Evolutionary conservation across 2,329 filamentous ascomycete species (phyloP).

Genomic region (Colletotrichum chrysophilum): DNA sequence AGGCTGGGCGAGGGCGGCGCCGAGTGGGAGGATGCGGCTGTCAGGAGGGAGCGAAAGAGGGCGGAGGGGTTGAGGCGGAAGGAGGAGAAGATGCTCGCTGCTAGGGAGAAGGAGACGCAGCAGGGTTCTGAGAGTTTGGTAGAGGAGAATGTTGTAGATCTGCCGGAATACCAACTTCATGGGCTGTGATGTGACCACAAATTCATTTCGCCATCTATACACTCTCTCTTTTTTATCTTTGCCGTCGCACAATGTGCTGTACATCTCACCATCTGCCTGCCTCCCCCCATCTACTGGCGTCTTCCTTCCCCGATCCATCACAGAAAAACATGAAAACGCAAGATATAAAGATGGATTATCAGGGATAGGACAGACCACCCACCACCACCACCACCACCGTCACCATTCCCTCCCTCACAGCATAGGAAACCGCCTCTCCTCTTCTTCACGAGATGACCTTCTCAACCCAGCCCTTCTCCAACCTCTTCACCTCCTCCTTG

Average conservation of each 20-base stretch:
- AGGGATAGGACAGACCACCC: neutral
- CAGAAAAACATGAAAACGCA: slow-evolving; percentile 18
- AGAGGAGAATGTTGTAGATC: neutral
- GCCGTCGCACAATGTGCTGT: slow-evolving; percentile 35
- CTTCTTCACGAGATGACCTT: slow-evolving; percentile 66
- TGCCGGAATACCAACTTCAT: slow-evolving; percentile 1
- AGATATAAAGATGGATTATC: neutral
- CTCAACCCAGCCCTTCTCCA: slow-evolving; percentile 89
- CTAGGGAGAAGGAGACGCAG: neutral
- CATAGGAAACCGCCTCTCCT: neutral
- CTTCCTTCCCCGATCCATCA: neutral
- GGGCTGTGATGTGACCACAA: neutral
- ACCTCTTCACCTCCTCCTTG: slow-evolving; percentile 83
- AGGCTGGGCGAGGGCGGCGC: slow-evolving; percentile 32
- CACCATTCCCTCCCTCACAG: neutral
- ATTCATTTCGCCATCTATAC: slow-evolving; percentile 21
- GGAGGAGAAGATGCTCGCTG: slow-evolving; percentile 43
- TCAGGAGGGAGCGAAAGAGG: slow-evolving; percentile 59
- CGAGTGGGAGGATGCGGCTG: slow-evolving; percentile 60
- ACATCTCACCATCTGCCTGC: slow-evolving; percentile 19
- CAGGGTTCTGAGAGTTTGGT: neutral
- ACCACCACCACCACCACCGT: neutral
- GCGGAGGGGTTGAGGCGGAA: slow-evolving; percentile 62
- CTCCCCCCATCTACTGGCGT: neutral
- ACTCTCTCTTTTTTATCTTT: neutral